A percentile compares a stretch with the other conserved stretches of the same genome.
Evolutionary conservation across 441 rosid genomes (phyloP).

Genomic region (Populus tomentosa): DNA sequence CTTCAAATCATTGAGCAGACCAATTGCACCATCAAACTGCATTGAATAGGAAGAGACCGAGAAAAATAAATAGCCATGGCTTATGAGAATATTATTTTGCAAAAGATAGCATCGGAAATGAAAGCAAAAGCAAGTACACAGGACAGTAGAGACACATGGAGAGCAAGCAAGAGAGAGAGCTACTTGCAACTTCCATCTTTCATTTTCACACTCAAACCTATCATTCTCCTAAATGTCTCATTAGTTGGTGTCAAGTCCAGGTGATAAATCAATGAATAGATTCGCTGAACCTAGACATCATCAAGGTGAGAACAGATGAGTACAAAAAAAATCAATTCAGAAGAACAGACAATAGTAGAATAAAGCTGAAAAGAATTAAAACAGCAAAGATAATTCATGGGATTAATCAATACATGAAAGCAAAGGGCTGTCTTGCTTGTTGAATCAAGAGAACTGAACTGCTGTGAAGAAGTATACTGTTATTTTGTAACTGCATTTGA

Average conservation of each 20-base stretch:
- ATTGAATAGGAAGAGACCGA: conserved; percentile 5
- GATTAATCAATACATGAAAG: not conserved
- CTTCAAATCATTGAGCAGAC: conserved; percentile 60
- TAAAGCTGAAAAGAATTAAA: not conserved
- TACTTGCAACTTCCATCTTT: conserved; percentile 66
- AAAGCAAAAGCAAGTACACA: conserved; percentile 1
- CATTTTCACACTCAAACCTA: conserved; percentile 57
- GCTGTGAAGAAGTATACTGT: too few species aligned
- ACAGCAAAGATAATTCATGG: not conserved
- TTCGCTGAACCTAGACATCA: conserved; percentile 50
- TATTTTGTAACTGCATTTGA: too few species aligned
- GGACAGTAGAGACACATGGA: conserved; percentile 3
- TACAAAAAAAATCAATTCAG: not conserved
- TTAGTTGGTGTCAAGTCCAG: conserved; percentile 50
- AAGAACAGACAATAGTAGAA: conserved; percentile 4
- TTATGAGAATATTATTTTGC: not conserved
- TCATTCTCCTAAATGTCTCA: conserved; percentile 67
- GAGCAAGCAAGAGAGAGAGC: not conserved
- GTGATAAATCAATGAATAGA: conserved; percentile 50
- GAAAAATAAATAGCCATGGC: not conserved
- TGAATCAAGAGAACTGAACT: not conserved
- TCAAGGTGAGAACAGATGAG: not conserved
- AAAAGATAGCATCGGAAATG: conserved; percentile 9
- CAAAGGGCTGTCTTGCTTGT: not conserved
- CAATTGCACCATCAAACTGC: conserved; percentile 77